A percentile compares a stretch with the other conserved stretches of the same genome.
These are phyloP conservation scores for Neofusicoccum ribis DNA, from an alignment of 2,329 filamentous ascomycete species.

Conservation along the genomic window DNA sequence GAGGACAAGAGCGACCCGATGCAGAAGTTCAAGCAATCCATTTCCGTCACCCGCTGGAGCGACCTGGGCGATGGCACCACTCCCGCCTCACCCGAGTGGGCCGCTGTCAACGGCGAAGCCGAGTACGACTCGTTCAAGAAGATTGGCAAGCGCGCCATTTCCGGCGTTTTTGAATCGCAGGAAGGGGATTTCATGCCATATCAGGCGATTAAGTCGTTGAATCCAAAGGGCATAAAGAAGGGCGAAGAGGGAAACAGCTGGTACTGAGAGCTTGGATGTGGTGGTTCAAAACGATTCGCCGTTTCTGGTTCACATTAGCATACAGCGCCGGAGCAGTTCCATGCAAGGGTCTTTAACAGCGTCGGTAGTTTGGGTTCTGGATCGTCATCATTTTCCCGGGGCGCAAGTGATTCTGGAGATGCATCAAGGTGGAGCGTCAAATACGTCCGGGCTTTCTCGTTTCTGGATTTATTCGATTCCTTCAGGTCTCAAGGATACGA, in stretches of 20 bases:
- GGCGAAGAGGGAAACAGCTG: conserved; percentile 59
- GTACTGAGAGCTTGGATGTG: conserved; percentile 47
- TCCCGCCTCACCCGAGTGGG: conserved; percentile 56
- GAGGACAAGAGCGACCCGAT: conserved; percentile 54
- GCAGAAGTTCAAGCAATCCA: conserved; percentile 58
- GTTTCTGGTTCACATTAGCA: not conserved
- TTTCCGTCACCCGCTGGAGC: conserved; percentile 63
- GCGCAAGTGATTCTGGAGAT: too few species aligned
- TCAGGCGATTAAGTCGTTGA: conserved; percentile 59
- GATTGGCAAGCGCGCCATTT: conserved; percentile 57
- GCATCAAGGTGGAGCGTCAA: too few species aligned
- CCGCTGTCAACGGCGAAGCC: conserved; percentile 52
- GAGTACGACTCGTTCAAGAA: conserved; percentile 56
- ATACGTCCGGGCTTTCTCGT: too few species aligned
- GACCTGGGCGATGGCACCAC: conserved; percentile 59
- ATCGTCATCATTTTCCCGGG: too few species aligned
- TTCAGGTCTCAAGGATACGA: too few species aligned
- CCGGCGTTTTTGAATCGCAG: conserved; percentile 60
- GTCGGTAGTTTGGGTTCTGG: too few species aligned
- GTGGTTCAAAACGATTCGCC: not conserved
- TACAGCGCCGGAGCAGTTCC: not conserved
- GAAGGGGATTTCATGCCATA: conserved; percentile 58
- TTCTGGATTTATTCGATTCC: too few species aligned
- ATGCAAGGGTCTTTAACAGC: too few species aligned
- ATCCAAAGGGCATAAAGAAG: conserved; percentile 55